Evolutionary conservation across 805 yeast genomes (phyloP).

Genomic region (Candida takata): DNA sequence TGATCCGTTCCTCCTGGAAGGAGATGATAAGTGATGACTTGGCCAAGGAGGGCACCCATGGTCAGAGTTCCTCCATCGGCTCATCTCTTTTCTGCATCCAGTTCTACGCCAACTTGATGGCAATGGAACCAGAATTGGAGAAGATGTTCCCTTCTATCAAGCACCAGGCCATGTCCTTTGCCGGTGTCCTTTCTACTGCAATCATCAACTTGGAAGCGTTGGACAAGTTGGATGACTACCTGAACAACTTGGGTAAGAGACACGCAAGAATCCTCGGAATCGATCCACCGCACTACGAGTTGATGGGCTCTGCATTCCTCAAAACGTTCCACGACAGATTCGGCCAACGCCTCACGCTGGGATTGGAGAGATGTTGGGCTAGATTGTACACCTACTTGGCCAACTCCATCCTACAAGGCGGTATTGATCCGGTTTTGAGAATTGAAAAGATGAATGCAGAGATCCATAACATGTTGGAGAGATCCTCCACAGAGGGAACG

Average conservation of each 20-base stretch:
- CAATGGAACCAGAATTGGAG: constrained; percentile 55
- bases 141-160: constrained; percentile 63
- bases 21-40: constrained; percentile 31
- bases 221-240: constrained; percentile 47
- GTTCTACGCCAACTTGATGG: constrained; percentile 61
- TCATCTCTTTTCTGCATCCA: constrained; percentile 68
- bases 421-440: constrained; percentile 33
- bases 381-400: constrained; percentile 62
- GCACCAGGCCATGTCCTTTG: constrained; percentile 76
- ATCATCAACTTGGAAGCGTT: constrained; percentile 58
- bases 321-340: constrained; percentile 65
- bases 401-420: constrained; percentile 52
- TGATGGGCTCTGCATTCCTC: constrained; percentile 68
- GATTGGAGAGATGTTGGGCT: constrained; percentile 65
- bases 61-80: constrained; percentile 32
- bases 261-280: constrained; percentile 73
- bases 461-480: constrained; percentile 4
- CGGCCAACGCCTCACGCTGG: constrained; percentile 42
- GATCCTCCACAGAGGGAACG: constrained; percentile 3
- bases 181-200: constrained; percentile 68
- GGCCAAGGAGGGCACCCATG: constrained; percentile 8
- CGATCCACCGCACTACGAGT: constrained; percentile 57
- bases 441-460: constrained; percentile 23
- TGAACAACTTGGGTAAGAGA: constrained; percentile 60
- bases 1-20: constrained; percentile 32